Conservation (phyloP, 345 rosid species). For the Lumnitzera littorea region DNA sequence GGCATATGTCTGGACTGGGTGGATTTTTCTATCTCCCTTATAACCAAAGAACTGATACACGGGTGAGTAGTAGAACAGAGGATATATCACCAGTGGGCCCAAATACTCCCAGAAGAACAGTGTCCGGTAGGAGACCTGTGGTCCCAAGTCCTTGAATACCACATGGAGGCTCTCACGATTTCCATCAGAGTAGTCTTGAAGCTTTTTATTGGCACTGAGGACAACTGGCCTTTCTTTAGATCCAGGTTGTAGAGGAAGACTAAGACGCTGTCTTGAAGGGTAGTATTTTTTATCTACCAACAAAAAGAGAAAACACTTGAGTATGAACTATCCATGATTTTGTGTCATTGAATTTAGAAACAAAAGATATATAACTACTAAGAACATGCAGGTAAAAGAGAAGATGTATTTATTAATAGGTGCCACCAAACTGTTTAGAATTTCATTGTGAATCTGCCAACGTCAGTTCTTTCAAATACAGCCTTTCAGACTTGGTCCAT, state of each 20-base stretch:
- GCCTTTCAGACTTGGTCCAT: too few species aligned
- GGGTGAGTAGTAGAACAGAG: slow-evolving; percentile 79
- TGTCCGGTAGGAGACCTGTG: slow-evolving; percentile 87
- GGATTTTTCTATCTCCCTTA: slow-evolving; percentile 45
- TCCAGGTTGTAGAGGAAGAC: slow-evolving; percentile 69
- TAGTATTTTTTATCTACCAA: slow-evolving; percentile 76
- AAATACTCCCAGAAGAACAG: slow-evolving; percentile 95
- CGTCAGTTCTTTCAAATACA: too few species aligned
- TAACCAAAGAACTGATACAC: slow-evolving; percentile 77
- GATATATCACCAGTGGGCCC: slow-evolving; percentile 86
- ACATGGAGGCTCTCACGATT: slow-evolving; percentile 48
- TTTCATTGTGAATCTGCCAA: too few species aligned
- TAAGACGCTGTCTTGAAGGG: slow-evolving; percentile 94
- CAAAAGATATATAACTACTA: too few species aligned
- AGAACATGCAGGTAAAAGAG: too few species aligned
- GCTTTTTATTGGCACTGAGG: slow-evolving; percentile 62
- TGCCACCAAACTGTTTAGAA: too few species aligned
- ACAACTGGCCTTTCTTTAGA: slow-evolving; percentile 66
- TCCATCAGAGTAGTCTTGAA: slow-evolving; percentile 65
- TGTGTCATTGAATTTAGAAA: not conserved
- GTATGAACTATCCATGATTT: slow-evolving; percentile 3
- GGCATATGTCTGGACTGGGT: slow-evolving; percentile 90
- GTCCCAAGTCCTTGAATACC: slow-evolving; percentile 88
- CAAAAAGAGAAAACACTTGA: slow-evolving; percentile 8
- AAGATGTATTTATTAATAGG: too few species aligned